phyloP scores from a whole-genome alignment of 352 stramenopile genomes.

The Phytophthora brassicae region DNA sequence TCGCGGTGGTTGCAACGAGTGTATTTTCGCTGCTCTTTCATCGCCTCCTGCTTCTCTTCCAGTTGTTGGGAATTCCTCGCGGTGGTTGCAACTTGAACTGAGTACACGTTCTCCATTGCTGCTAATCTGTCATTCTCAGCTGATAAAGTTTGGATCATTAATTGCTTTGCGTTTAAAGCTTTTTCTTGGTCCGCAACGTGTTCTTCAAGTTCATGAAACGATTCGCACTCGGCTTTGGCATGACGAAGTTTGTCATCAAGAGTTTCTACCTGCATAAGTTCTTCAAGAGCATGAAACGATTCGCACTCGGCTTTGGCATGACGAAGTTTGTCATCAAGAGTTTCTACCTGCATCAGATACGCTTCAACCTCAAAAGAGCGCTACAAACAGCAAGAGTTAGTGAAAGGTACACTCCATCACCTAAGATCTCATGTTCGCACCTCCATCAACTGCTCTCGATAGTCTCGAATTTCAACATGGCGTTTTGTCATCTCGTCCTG shows the following conservation, averaged over 20 bases:
- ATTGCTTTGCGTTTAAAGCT: constrained; percentile 10
- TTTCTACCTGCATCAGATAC: constrained; percentile 21
- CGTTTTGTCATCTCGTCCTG: constrained; percentile 41
- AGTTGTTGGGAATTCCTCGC: constrained; percentile 12
- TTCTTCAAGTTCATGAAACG: constrained; percentile 30
- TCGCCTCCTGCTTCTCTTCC: constrained; percentile 16
- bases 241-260: constrained; percentile 30
- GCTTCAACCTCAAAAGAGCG: constrained; percentile 24
- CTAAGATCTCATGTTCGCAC: constrained; percentile 7
- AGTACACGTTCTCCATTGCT: constrained; percentile 29
- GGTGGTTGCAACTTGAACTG: constrained; percentile 21
- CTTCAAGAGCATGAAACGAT: constrained; percentile 15
- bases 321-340: constrained; percentile 30
- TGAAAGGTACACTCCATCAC: neutral
- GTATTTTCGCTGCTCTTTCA: constrained; percentile 15
- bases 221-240: constrained; percentile 20
- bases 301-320: constrained; percentile 18
- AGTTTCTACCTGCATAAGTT: constrained; percentile 19
- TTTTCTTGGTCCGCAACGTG: constrained; percentile 18
- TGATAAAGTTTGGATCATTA: constrained; percentile 29
- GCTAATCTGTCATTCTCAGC: constrained; percentile 39
- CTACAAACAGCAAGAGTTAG: constrained; percentile 16
- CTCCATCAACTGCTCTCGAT: constrained; percentile 28
- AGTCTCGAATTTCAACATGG: constrained; percentile 29
- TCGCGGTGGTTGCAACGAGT: too few relatives aligned